These are phyloP conservation scores for Plasmodium adleri DNA, from an alignment of 169 alveolate species.

Conservation along the genomic window DNA sequence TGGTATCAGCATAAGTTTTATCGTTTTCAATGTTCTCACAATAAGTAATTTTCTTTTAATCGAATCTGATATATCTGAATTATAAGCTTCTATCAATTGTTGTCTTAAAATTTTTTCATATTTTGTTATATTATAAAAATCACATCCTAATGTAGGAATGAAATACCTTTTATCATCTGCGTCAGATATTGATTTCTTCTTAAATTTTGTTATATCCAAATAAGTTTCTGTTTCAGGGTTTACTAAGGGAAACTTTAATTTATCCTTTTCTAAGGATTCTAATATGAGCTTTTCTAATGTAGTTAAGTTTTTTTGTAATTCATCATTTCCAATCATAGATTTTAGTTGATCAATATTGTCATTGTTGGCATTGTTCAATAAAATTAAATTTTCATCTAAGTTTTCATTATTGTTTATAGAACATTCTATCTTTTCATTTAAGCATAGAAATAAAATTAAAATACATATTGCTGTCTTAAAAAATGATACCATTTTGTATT, in stretches of 20 bases:
- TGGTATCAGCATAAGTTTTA: neutral
- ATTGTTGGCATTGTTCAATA: neutral
- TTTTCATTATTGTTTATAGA: no score
- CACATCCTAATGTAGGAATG: neutral
- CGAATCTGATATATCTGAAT: neutral
- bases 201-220: conserved; percentile 27
- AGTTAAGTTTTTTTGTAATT: conserved; percentile 21
- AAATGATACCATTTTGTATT: no score
- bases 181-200: neutral
- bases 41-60: conserved; percentile 7
- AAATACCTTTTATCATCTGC: neutral
- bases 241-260: conserved; percentile 11
- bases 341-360: conserved; percentile 27
- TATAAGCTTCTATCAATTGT: conserved; percentile 9
- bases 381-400: neutral
- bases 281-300: conserved; percentile 22
- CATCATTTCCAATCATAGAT: conserved; percentile 24
- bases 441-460: no score
- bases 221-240: conserved; percentile 1
- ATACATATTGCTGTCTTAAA: no score
- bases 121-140: conserved; percentile 22
- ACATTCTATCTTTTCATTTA: no score
- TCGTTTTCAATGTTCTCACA: conserved; percentile 13
- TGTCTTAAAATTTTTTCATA: conserved; percentile 31
- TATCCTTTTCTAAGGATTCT: conserved; percentile 17